Percentiles rank a stretch among this genome's conserved stretches.
phyloP scores from a whole-genome alignment of 2,329 filamentous ascomycete genomes.

The Aureobasidium mangrovei region DNA sequence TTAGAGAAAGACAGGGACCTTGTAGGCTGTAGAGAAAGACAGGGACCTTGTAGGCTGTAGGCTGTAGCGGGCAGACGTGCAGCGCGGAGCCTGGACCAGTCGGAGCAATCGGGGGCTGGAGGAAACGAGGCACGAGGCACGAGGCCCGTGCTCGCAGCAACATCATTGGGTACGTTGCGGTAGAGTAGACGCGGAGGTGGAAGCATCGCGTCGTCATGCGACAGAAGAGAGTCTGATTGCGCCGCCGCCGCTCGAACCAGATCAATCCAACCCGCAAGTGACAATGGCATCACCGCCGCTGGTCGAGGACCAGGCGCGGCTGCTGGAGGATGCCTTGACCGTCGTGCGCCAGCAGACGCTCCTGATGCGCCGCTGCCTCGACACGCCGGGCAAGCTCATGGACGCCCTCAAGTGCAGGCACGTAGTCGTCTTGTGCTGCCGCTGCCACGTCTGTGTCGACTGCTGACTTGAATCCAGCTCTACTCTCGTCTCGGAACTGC shows the following conservation, averaged over 20 bases:
- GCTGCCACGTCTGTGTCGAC: constrained; percentile 7
- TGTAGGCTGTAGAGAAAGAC: too few relatives aligned
- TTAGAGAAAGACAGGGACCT: too few relatives aligned
- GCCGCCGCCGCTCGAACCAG: not conserved
- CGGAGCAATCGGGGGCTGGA: not conserved
- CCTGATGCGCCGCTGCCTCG: constrained; percentile 95
- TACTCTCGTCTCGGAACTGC: constrained; percentile 94
- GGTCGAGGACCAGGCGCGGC: constrained; percentile 59
- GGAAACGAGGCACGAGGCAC: not conserved
- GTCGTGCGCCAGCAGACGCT: constrained; percentile 95
- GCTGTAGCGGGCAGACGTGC: too few relatives aligned
- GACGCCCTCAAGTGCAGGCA: constrained; percentile 97
- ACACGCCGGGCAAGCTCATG: constrained; percentile 97
- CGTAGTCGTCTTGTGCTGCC: not conserved
- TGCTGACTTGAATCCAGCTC: constrained; percentile 53
- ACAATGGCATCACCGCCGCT: constrained; percentile 39
- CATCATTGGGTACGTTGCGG: not conserved
- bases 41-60: too few relatives aligned
- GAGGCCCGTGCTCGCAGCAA: not conserved
- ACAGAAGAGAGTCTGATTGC: constrained; percentile 1
- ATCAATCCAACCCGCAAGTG: not conserved
- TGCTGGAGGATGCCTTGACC: constrained; percentile 93
- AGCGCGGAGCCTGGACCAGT: too few relatives aligned
- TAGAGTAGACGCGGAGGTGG: not conserved
- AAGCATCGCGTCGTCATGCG: constrained; percentile 8